Percentiles rank a stretch among this genome's conserved stretches.
Conservation (phyloP, 768 basidiomycete species). For the Suillus paluster region DNA sequence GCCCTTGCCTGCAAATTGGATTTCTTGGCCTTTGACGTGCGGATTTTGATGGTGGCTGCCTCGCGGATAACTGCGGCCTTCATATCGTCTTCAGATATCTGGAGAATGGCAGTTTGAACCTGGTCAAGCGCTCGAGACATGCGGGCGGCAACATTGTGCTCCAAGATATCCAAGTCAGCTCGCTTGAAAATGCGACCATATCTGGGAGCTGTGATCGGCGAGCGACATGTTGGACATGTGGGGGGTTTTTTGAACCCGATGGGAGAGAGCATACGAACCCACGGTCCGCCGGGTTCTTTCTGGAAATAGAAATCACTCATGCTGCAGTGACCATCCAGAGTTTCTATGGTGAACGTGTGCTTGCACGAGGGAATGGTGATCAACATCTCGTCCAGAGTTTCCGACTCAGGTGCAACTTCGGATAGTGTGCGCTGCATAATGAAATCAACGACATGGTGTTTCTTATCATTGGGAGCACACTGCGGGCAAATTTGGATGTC, state of each 20-base stretch:
- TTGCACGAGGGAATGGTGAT: conserved; percentile 66
- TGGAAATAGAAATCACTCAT: conserved; percentile 55
- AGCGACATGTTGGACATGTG: conserved; percentile 65
- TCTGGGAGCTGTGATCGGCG: conserved; percentile 57
- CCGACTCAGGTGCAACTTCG: conserved; percentile 48
- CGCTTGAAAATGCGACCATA: conserved; percentile 68
- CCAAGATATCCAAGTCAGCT: conserved; percentile 66
- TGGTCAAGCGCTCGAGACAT: conserved; percentile 51
- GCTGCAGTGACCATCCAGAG: conserved; percentile 62
- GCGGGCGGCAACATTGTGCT: conserved; percentile 58
- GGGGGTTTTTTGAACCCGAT: conserved; percentile 46
- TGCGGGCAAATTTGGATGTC: conserved; percentile 52
- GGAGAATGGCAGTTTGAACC: conserved; percentile 32
- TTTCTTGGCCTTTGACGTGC: conserved; percentile 16
- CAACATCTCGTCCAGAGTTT: conserved; percentile 50
- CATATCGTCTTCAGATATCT: conserved; percentile 29
- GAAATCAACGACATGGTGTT: conserved; percentile 58
- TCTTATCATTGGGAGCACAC: conserved; percentile 48
- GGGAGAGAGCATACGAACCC: conserved; percentile 50
- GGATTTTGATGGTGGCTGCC: conserved; percentile 20
- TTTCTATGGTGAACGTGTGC: conserved; percentile 74
- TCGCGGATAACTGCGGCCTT: conserved; percentile 14
- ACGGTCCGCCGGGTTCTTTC: conserved; percentile 40
- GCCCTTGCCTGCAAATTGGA: conserved; percentile 8
- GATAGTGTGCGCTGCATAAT: conserved; percentile 53